These are phyloP conservation scores for Aureobasidium melanogenum DNA, from an alignment of 2,329 filamentous ascomycete genomes.

Conservation along the genomic window DNA sequence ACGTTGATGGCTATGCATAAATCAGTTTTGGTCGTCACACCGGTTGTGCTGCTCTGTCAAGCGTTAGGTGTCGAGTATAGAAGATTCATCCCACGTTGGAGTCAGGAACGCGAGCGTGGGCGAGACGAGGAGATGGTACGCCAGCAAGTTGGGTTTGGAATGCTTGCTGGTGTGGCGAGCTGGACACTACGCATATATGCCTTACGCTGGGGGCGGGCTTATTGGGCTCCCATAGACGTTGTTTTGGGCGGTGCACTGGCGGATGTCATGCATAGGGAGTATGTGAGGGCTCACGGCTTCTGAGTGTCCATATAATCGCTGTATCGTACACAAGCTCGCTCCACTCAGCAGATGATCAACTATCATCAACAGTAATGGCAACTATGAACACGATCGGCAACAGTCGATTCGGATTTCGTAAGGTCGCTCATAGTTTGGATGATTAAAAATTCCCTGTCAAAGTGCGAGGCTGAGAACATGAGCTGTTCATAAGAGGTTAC, in stretches of 20 bases:
- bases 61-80: background rate
- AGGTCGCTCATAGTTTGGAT: background rate
- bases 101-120: background rate
- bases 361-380: background rate
- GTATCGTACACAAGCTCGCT: background rate
- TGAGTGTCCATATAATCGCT: background rate
- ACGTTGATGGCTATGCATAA: background rate
- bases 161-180: background rate
- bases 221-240: background rate
- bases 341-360: no score
- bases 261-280: background rate
- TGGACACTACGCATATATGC: background rate
- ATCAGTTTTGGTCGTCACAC: background rate
- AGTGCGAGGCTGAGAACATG: background rate
- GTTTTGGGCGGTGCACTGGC: background rate
- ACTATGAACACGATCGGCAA: background rate
- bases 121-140: background rate
- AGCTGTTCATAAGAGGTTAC: background rate
- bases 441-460: background rate
- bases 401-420: background rate
- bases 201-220: background rate
- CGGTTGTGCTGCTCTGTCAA: background rate
- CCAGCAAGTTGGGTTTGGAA: background rate
- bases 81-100: background rate
- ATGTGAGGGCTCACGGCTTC: background rate